Base-by-base conservation (phyloP, 1,284 basidiomycete species). In the Ustilago loliicola region DNA sequence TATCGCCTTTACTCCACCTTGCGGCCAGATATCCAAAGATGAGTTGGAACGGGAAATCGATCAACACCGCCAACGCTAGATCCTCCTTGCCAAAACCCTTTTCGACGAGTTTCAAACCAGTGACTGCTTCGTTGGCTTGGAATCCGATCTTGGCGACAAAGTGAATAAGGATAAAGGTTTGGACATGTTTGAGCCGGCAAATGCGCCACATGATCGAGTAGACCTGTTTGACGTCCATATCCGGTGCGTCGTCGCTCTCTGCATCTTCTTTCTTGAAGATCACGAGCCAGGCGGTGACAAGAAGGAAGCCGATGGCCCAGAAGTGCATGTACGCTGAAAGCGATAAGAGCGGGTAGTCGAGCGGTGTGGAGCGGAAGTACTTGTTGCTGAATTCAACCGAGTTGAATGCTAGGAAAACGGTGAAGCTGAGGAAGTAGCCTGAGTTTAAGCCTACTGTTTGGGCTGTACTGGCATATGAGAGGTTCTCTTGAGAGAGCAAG, bases 1-100 rank as follows among this genome's bases (percentile, higher is more conserved):
- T 82, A 36, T 86, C 84, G 32, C 88, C 88, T 42, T 82, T 84
- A 29, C 80, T 85, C 95, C 95, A 98, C 80, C 92, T 91, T 2
- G 95, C 97, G 0, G 96, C 95, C n/a, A 97, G 89, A 91, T 94
- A 99, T 13, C 96, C 96, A 40, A 95, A 95, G 66, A 94, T 86
- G 67, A 99, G 94, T 88, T 99, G 96, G 88, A 97, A 97, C 1
- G 97, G 97, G 80, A 99, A 99, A 87, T 99, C 97, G 81, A 99
- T 93, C 57, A 99, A 90, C 34, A 97, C 96, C 2, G 95, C 93
- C 27, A 97, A 89, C 5, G 97, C 96, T 40, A 99, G 90, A 82
- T 99, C 97, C 88, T 99, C 97, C 58, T 95, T 93, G 63, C 92
- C 93, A 52, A 99, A 90, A 2, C 96, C 96, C 85, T 98, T 98